Conservation (phyloP, 768 basidiomycete species). For the Leccinum broughii region DNA sequence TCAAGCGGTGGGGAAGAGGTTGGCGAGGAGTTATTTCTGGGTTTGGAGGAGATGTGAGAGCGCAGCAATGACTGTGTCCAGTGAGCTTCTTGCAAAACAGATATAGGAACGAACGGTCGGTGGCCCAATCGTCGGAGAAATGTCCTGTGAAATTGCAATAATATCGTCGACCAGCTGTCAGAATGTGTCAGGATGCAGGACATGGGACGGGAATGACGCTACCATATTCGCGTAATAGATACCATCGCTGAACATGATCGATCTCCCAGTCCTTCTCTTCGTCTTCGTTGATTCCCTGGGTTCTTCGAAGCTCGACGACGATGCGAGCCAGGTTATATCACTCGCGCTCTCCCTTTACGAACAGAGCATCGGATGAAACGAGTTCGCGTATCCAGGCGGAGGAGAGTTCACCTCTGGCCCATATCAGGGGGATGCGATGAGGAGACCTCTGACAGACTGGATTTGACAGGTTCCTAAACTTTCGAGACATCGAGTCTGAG, state of each 20-base stretch:
- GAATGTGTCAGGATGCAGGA: constrained; percentile 1
- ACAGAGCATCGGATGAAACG: constrained; percentile 76
- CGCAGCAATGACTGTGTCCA: constrained; percentile 77
- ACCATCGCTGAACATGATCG: constrained; percentile 64
- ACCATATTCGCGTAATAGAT: constrained; percentile 92
- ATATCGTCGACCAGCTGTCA: constrained; percentile 79
- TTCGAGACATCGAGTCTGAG: no score
- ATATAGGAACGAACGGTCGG: constrained; percentile 65
- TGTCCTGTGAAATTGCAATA: constrained; percentile 68
- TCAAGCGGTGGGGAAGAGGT: constrained; percentile 46
- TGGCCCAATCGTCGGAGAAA: constrained; percentile 63
- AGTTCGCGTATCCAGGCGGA: constrained; percentile 73
- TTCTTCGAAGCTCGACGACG: constrained; percentile 73
- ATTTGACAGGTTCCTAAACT: no score
- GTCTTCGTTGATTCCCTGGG: constrained; percentile 48
- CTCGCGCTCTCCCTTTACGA: constrained; percentile 74
- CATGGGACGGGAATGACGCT: constrained; percentile 12
- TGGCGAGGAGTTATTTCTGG: constrained; percentile 28
- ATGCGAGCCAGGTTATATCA: constrained; percentile 76
- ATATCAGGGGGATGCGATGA: constrained; percentile 52
- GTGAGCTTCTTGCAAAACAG: constrained; percentile 70
- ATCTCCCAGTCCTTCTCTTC: constrained; percentile 70
- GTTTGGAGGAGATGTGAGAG: constrained; percentile 51
- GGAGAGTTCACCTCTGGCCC: constrained; percentile 71
- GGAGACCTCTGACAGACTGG: no score